Conservation (phyloP, 2,329 filamentous ascomycete genomes). For the Claviceps humidiphila region DNA sequence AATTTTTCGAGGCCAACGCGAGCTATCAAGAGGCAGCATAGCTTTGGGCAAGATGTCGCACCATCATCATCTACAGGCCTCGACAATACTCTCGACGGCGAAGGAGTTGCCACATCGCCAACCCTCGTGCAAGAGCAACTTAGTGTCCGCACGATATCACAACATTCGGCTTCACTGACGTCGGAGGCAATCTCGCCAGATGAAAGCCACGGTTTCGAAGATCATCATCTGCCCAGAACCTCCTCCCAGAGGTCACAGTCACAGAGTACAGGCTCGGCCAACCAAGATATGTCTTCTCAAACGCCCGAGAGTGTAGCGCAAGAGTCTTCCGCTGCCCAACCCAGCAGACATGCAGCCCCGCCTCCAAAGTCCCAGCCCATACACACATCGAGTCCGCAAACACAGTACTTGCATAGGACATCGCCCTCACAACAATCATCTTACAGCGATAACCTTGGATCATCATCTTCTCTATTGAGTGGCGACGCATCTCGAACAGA, state of each 20-base stretch:
- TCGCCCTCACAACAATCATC: slow-evolving; percentile 9
- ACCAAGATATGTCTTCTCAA: slow-evolving; percentile 8
- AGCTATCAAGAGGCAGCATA: slow-evolving; percentile 30
- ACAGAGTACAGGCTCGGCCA: slow-evolving; percentile 30
- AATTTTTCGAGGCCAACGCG: slow-evolving; percentile 49
- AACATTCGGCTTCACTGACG: slow-evolving; percentile 18
- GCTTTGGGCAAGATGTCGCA: slow-evolving; percentile 32
- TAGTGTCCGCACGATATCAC: slow-evolving; percentile 21
- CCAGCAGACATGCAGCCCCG: slow-evolving; percentile 3
- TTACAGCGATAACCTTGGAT: slow-evolving; percentile 15
- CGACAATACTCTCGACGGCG: slow-evolving; percentile 22
- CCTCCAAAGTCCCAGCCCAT: not conserved
- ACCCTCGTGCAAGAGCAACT: slow-evolving; percentile 18
- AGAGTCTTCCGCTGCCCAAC: slow-evolving; percentile 25
- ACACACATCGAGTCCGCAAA: slow-evolving; percentile 3
- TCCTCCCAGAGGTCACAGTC: slow-evolving; percentile 44
- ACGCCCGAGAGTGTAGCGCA: slow-evolving; percentile 16
- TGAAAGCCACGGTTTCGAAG: slow-evolving; percentile 17
- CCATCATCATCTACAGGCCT: slow-evolving; percentile 36
- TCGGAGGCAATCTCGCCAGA: slow-evolving; percentile 49
- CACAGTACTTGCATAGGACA: slow-evolving; percentile 7
- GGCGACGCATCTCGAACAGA: slow-evolving; percentile 58
- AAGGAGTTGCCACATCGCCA: slow-evolving; percentile 9
- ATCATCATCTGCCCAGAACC: slow-evolving; percentile 13
- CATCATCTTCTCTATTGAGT: slow-evolving; percentile 53